Evolutionary conservation across 345 rosid genomes (phyloP).

Genomic region (Acer saccharum): DNA sequence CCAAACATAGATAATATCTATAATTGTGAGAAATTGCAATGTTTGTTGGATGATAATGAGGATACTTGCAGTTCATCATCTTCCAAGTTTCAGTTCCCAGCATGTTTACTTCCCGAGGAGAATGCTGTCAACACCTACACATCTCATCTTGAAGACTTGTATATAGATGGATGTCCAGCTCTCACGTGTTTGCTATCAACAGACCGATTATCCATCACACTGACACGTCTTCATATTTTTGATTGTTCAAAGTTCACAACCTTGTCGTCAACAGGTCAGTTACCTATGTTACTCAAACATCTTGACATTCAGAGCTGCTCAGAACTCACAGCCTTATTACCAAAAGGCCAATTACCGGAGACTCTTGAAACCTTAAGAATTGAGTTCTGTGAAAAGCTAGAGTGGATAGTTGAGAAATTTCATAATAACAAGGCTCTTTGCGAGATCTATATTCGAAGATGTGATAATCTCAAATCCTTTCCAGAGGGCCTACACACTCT

Average conservation of each 20-base stretch:
- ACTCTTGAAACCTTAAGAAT: not conserved
- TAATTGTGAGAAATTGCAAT: too few relatives aligned
- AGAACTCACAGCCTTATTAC: too few relatives aligned
- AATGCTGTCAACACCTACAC: not conserved
- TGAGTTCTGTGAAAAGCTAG: fast-evolving
- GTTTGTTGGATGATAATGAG: not conserved
- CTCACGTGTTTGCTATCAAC: not conserved
- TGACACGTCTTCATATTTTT: not conserved
- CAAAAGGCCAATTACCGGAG: not conserved
- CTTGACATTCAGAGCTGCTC: not conserved
- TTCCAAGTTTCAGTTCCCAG: too few relatives aligned
- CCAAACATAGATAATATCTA: too few relatives aligned
- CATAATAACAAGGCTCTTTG: not conserved
- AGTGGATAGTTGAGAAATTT: not conserved
- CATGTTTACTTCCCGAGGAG: too few relatives aligned
- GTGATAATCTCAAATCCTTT: not conserved
- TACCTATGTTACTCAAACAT: not conserved
- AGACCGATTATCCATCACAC: not conserved
- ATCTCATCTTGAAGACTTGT: not conserved
- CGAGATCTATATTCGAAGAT: fast-evolving
- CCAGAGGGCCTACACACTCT: not conserved
- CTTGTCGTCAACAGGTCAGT: not conserved
- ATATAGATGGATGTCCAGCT: not conserved
- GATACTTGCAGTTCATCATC: not conserved
- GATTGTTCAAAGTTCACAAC: not conserved